Conservation (phyloP, 2,329 filamentous ascomycete genomes). For the Sclerotinia borealis region DNA sequence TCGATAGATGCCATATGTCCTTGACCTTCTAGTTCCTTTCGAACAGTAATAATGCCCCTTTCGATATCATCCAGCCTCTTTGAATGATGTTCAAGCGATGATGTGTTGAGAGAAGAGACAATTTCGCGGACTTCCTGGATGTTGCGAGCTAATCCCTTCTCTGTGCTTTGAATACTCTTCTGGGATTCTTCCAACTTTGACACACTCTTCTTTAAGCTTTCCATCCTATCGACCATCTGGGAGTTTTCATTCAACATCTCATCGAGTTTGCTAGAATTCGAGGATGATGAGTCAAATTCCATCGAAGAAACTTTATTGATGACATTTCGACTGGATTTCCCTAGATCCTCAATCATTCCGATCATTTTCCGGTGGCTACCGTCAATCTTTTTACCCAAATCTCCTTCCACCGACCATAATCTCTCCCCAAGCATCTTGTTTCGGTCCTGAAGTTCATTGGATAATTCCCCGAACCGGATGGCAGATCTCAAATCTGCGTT, state of each 20-base stretch:
- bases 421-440: constrained; percentile 21
- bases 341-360: constrained; percentile 20
- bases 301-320: constrained; percentile 17
- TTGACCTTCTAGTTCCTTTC: constrained; percentile 19
- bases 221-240: constrained; percentile 16
- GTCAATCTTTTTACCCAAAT: constrained; percentile 23
- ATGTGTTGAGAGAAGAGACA: constrained; percentile 19
- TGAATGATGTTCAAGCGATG: constrained; percentile 15
- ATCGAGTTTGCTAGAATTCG: constrained; percentile 15
- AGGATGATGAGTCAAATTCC: constrained; percentile 12
- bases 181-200: constrained; percentile 17
- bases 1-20: constrained; percentile 20
- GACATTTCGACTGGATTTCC: constrained; percentile 15
- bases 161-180: constrained; percentile 11
- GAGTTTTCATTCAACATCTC: constrained; percentile 15
- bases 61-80: constrained; percentile 20
- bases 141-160: constrained; percentile 16
- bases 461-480: constrained; percentile 24
- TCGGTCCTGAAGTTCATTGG: constrained; percentile 24
- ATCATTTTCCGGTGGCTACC: constrained; percentile 19
- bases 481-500: constrained; percentile 22
- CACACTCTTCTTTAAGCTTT: constrained; percentile 14
- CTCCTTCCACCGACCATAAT: constrained; percentile 20
- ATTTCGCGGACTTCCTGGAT: constrained; percentile 18
- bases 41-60: constrained; percentile 16